phyloP scores from a whole-genome alignment of 495 filamentous ascomycete species.

The Penicillium robsamsonii region DNA sequence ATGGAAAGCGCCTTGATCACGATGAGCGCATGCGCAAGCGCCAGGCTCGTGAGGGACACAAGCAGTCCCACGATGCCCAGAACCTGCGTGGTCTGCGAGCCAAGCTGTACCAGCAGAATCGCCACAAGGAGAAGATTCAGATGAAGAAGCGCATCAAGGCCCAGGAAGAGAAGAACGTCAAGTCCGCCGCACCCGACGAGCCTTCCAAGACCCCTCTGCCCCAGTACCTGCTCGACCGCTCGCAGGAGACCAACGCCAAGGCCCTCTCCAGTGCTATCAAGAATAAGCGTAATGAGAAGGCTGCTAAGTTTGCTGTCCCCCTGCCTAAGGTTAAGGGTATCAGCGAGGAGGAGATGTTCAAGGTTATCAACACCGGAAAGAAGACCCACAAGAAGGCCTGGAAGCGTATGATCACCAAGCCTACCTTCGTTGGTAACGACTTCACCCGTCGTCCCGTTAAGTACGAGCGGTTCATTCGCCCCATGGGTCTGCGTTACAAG shows the following conservation, averaged over 20 bases:
- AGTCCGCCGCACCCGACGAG: slow-evolving; percentile 74
- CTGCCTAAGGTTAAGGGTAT: slow-evolving; percentile 93
- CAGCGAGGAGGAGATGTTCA: slow-evolving; percentile 97
- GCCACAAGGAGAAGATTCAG: slow-evolving; percentile 97
- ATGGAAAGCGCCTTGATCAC: slow-evolving; percentile 79
- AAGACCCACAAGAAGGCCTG: slow-evolving; percentile 75
- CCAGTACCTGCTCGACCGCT: slow-evolving; percentile 85
- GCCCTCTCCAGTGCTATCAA: slow-evolving; percentile 81
- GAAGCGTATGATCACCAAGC: slow-evolving; percentile 97
- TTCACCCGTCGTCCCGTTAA: slow-evolving; percentile 93
- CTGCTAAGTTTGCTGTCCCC: slow-evolving; percentile 92
- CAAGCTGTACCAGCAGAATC: slow-evolving; percentile 92
- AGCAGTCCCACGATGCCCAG: slow-evolving; percentile 81
- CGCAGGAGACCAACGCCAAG: slow-evolving; percentile 84
- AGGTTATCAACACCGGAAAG: slow-evolving; percentile 93
- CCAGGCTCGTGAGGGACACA: slow-evolving; percentile 81
- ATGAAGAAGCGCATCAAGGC: slow-evolving; percentile 95
- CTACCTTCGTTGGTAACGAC: slow-evolving; percentile 83
- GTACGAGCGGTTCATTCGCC: slow-evolving; percentile 82
- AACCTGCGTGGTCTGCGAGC: slow-evolving; percentile 87
- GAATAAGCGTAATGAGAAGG: slow-evolving; percentile 86
- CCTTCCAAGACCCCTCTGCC: slow-evolving; percentile 74
- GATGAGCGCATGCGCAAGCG: slow-evolving; percentile 90
- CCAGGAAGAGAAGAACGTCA: slow-evolving; percentile 93
- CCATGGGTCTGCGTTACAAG: slow-evolving; percentile 87